Base-by-base conservation (phyloP, 306 rosid species). In the Rubus parviflorus region DNA sequence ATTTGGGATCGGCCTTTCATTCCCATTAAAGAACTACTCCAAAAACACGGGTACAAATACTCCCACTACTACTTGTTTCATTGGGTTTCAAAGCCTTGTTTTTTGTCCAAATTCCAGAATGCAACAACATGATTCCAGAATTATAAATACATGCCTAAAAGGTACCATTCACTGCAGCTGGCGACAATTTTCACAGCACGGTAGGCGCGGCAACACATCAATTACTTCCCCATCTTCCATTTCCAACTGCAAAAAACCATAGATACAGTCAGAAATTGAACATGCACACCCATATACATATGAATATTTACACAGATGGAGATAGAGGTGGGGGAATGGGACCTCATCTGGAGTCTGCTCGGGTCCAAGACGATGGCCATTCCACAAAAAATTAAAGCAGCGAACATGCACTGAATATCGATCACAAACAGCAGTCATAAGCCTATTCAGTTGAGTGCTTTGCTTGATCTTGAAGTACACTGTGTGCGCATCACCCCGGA, bases 271-370 rank as follows among this genome's bases (percentile, higher is more conserved):
- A 15, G 19, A 49, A 4, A 49, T 49, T 49, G 19, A 49, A 49
- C 4, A 49, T 15, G 54, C 54, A 49, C 7, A 49, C 16, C 51
- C 19, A 49, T 49, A 14, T 14, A 15, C 54, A 49, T 49, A 49
- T 49, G 35, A 15, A 15, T 49, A 49, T 49, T 15, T 49, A 16
- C n/a, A 49, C 54, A 49, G n/a, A 49, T 15, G 11, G 3, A 53
- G 23, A 53, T 19, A 22, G 12, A n/a, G 23, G 23, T 17, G 19
- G 6, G 19, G 19, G 8, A 45, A 54, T 63, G 67, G 70, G 10
- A 90, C 89, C 95, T 88, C 95, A 6, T 90, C 89, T 0, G 95
- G 89, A 46, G 92, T 88, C 80, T 88, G 95, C 67, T 88, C 89
- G 1, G 86, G 78, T 2, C 88, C 68, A 23, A 88, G 88, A 37